Percentiles rank a stretch among this genome's conserved stretches.
These are phyloP conservation scores for Kickxella alabastrina DNA, from an alignment of 192 early-diverging fungal species.

Conservation along the genomic window DNA sequence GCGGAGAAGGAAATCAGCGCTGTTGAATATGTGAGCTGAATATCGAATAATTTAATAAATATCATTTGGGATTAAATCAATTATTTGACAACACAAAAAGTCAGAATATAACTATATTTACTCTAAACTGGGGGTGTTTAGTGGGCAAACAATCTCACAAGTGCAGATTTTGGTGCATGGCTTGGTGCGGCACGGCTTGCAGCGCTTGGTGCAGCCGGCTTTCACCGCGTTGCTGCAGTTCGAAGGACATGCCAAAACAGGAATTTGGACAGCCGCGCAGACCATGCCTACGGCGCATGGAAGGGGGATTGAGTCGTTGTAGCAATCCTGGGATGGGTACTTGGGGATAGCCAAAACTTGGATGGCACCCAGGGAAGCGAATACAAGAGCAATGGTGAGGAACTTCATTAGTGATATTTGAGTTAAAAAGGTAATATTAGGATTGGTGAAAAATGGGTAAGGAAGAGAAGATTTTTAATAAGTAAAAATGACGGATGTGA, in stretches of 20 bases:
- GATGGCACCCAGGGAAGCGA: constrained; percentile 2
- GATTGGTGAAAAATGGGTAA: background rate
- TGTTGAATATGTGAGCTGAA: constrained; percentile 23
- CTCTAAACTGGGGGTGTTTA: too few relatives aligned
- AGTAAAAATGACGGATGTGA: background rate
- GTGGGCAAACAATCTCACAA: constrained; percentile 39
- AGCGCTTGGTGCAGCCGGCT: constrained; percentile 29
- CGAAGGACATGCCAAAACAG: constrained; percentile 27
- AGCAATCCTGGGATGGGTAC: constrained; percentile 18
- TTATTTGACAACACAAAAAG: too few relatives aligned
- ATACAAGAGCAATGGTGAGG: background rate
- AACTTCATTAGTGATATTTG: constrained; percentile 10
- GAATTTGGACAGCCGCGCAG: constrained; percentile 20
- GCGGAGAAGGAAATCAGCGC: constrained; percentile 33
- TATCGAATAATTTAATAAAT: too few relatives aligned
- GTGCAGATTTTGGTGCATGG: constrained; percentile 28
- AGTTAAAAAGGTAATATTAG: background rate
- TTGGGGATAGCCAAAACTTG: constrained; percentile 17
- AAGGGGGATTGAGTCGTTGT: constrained; percentile 14
- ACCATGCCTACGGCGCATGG: constrained; percentile 9
- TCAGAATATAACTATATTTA: too few relatives aligned
- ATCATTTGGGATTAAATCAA: too few relatives aligned
- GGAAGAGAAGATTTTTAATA: background rate
- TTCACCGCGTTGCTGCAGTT: constrained; percentile 23
- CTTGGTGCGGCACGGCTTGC: constrained; percentile 33